Evolutionary conservation across 2,329 filamentous ascomycete genomes (phyloP), one percentile per base, ranked within the genome.

Genomic region (Cladosporium sp.): DNA sequence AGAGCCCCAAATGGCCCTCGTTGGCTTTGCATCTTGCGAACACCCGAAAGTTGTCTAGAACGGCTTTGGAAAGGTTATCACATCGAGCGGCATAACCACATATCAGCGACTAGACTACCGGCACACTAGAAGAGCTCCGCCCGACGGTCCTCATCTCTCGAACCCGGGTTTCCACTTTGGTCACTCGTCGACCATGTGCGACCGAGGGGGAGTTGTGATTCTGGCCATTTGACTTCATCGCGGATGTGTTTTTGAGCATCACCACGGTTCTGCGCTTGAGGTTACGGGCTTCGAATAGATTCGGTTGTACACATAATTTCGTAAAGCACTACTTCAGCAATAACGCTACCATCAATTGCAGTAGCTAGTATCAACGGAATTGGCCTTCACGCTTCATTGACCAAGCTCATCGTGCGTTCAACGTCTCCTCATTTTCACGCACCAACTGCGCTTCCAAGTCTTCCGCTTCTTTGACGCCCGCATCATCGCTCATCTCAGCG

Each of bases 401-500:
- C 51, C 15, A 34, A 34, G 8, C 15, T 21, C 11, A 64, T 32
- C 61, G 14, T 21, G 61, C 51, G 21, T 36, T 41, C 24, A 64
- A 14, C 61, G 49, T 24, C 11, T 55, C 63, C 28, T 65, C 54
- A 12, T 52, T 52, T 4, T 38, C 41, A 11, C 21, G 32, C 41
- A 65, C 41, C 21, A 74, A 41, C 61, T 71, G 71, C 14, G 55
- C 41, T 38, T 72, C 73, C 69, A 69, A 68, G 18, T 68, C 69
- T 24, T 74, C 70, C 11, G 69, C 68, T 54, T 69, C 68, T n/a
- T 57, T 54, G 6, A 68, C 68, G 0, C 71, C 68, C 6, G 61
- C 41, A 12, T 72, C 71, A 71, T 93, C 90, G 0, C 89, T 91
- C 8, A 64, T 24, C 26, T 64, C 61, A 14, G 61, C 61, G 14